Evolutionary conservation across 2,329 filamentous ascomycete genomes (phyloP), one percentile per base, ranked within the genome.

Genomic region (Iodosphaeria phyllophila): DNA sequence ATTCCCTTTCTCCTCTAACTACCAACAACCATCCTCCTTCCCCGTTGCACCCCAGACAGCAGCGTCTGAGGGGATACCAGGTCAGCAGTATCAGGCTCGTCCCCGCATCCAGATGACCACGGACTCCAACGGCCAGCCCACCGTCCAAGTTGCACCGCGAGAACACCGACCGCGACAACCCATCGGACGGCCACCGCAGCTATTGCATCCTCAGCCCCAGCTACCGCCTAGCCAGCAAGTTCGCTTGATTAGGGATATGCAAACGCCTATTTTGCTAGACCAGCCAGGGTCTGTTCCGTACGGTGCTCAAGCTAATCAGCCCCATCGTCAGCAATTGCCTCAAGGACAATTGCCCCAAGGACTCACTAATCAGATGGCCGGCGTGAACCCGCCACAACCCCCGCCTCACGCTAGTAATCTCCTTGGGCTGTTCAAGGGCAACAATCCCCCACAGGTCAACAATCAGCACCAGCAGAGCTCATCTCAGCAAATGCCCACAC

Each of bases 141-240:
- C 28, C 6, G 24, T 33, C 25, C 17, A 34, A 21, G 28, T 40
- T 18, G 27, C 35, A 19, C 25, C 31, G 25, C 36, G 31, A 13
- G 50, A 55, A 26, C 35, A 29, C 34, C 42, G n/a, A n/a, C n/a
- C n/a, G n/a, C n/a, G n/a, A n/a, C n/a, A n/a, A n/a, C n/a, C 28
- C 24, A 44, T 29, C 27, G 43, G 34, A 22, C 25, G 18, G 14
- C 37, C 44, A 2, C 30, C 48, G 3, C 47, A 44, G n/a, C 37
- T 51, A 5, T 29, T 53, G 8, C 52, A 56, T 26, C 59, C 59
- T 1, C 61, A 65, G 26, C 58, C 62, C 7, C 41, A 63, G 8
- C 64, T 63, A 15, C 64, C 61, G 5, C 60, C 66, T 23, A 59
- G 65, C 2, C 64, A 68, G 30, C 56, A 58, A 31, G 54, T 56